A percentile compares a stretch with the other conserved stretches of the same genome.
Conservation (phyloP, 2,329 filamentous ascomycete species). For the Nakataea oryzae region DNA sequence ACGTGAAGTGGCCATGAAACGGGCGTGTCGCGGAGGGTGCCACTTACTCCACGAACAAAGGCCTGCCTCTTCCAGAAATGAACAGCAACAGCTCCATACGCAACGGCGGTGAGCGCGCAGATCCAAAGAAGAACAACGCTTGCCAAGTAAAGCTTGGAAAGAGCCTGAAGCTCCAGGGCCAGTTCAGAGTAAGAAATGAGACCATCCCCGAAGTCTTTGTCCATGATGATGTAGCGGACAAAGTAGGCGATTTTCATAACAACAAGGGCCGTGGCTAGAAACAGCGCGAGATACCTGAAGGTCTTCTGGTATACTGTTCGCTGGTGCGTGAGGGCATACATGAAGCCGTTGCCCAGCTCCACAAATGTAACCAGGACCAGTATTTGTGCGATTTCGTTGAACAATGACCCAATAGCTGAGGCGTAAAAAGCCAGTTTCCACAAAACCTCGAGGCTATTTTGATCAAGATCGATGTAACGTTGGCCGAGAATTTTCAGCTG, state of each 20-base stretch:
- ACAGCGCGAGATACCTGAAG: constrained; percentile 7
- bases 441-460: not conserved
- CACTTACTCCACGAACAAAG: not conserved
- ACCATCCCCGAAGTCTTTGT: not conserved
- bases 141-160: not conserved
- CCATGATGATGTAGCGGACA: not conserved
- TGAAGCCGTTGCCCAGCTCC: constrained; percentile 14
- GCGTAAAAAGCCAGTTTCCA: constrained; percentile 1
- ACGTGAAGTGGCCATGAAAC: not conserved
- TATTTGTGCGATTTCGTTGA: constrained; percentile 8
- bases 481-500: too few species aligned
- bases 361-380: constrained; percentile 12
- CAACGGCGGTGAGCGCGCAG: not conserved
- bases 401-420: not conserved
- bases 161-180: not conserved
- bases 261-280: constrained; percentile 5
- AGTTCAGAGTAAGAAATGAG: not conserved
- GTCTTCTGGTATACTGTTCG: constrained; percentile 4
- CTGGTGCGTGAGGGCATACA: constrained; percentile 7
- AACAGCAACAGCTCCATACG: not conserved
- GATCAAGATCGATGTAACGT: too few species aligned
- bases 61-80: not conserved
- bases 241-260: constrained; percentile 7
- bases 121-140: not conserved
- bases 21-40: not conserved